These are phyloP conservation scores for Penicillium sclerotigenum DNA, from an alignment of 2,329 filamentous ascomycete genomes.

Conservation along the genomic window DNA sequence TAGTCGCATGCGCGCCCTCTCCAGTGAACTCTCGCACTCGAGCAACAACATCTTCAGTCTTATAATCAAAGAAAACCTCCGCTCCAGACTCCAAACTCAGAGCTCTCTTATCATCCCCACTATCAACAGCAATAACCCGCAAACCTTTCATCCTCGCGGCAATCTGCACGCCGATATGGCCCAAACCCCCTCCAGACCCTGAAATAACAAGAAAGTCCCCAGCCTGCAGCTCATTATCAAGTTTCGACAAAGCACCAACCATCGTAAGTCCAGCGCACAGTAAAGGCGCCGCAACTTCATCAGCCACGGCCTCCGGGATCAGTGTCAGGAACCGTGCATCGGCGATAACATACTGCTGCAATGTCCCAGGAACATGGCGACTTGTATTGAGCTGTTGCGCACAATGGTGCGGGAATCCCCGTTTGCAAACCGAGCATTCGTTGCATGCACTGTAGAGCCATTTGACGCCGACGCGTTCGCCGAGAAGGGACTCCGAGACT, in stretches of 20 bases:
- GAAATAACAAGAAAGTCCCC: slow-evolving; percentile 46
- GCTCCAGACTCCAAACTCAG: slow-evolving; percentile 22
- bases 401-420: slow-evolving; percentile 19
- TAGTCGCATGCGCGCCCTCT: slow-evolving; percentile 23
- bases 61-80: slow-evolving; percentile 21
- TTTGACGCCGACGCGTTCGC: slow-evolving; percentile 23
- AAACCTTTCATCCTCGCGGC: slow-evolving; percentile 54
- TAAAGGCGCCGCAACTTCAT: slow-evolving; percentile 20
- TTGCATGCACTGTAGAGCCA: slow-evolving; percentile 27
- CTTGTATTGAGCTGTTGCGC: slow-evolving; percentile 24
- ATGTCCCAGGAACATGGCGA: slow-evolving; percentile 25
- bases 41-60: slow-evolving; percentile 19
- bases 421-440: slow-evolving; percentile 21
- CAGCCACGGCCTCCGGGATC: slow-evolving; percentile 16
- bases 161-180: slow-evolving; percentile 54
- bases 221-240: slow-evolving; percentile 17
- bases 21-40: slow-evolving; percentile 19
- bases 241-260: slow-evolving; percentile 18
- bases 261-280: slow-evolving; percentile 24
- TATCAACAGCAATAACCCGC: slow-evolving; percentile 51
- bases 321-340: slow-evolving; percentile 22
- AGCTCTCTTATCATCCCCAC: slow-evolving; percentile 16
- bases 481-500: slow-evolving; percentile 13
- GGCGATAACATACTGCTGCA: slow-evolving; percentile 27
- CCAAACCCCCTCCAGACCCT: slow-evolving; percentile 52